Conservation (phyloP, 257 asterid genomes). For the Orobanche coerulescens region DNA sequence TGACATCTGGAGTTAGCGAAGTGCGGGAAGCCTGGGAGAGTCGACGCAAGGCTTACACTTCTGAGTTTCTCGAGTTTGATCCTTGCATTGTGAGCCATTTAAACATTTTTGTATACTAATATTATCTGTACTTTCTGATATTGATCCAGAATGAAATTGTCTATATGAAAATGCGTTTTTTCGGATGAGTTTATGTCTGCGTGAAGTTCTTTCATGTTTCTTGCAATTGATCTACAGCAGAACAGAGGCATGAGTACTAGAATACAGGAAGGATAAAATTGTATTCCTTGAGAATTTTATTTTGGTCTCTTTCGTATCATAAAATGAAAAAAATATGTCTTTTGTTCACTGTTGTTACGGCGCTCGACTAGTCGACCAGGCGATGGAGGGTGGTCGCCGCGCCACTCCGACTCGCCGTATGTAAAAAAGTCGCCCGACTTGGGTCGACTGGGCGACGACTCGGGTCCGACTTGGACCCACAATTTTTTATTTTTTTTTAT, state of each 20-base stretch:
- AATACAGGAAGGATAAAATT: not conserved
- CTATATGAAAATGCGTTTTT: not conserved
- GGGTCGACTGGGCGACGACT: no score
- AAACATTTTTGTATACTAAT: conserved; percentile 8
- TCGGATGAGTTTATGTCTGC: not conserved
- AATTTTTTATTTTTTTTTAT: no score
- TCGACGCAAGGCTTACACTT: conserved; percentile 78
- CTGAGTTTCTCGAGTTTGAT: conserved; percentile 78
- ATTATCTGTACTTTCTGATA: not conserved
- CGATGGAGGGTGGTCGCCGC: no score
- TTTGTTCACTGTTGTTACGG: no score
- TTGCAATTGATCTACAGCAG: not conserved
- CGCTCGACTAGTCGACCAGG: no score
- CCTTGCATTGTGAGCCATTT: conserved; percentile 72
- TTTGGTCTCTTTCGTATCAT: not conserved
- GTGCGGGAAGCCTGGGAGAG: conserved; percentile 92
- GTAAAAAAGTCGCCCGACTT: no score
- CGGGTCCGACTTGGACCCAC: no score
- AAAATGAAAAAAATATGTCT: not conserved
- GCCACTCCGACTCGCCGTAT: no score
- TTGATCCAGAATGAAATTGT: not conserved
- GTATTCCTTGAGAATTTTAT: not conserved
- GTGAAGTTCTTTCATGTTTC: not conserved
- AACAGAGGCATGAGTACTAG: not conserved
- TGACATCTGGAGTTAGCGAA: conserved; percentile 62